Percentiles rank a stretch among this genome's conserved stretches.
These are phyloP conservation scores for Penicillium sp. DNA, from an alignment of 2,329 filamentous ascomycete species.

Conservation along the genomic window DNA sequence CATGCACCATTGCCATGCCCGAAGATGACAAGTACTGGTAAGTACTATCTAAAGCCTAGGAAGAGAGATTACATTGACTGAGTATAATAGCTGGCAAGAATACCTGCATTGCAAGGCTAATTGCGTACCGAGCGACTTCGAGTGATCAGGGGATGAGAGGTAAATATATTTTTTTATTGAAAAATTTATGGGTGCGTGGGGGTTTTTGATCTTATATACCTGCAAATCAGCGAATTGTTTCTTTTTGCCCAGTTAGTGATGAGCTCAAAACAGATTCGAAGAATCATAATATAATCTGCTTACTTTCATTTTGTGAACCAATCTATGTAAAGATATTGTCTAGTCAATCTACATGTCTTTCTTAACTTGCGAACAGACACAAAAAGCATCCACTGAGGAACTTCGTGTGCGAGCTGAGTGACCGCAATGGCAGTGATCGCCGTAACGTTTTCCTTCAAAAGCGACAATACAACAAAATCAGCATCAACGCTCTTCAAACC, in stretches of 20 bases:
- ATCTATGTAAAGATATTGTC: too few relatives aligned
- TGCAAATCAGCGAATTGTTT: background rate
- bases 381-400: too few relatives aligned
- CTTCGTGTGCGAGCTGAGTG: too few relatives aligned
- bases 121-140: conserved; percentile 17
- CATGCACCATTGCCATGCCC: conserved; percentile 25
- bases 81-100: conserved; percentile 14
- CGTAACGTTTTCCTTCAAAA: too few relatives aligned
- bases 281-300: too few relatives aligned
- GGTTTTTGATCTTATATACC: background rate
- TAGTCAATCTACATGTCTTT: too few relatives aligned
- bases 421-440: too few relatives aligned
- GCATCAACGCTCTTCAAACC: too few relatives aligned
- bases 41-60: background rate
- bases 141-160: background rate
- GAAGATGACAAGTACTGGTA: conserved; percentile 28
- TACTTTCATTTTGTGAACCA: too few relatives aligned
- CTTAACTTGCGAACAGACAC: too few relatives aligned
- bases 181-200: background rate
- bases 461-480: too few relatives aligned
- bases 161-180: background rate
- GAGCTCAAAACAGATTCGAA: background rate
- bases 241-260: background rate
- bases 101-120: conserved; percentile 19
- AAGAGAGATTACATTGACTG: background rate